phyloP scores from a whole-genome alignment of 805 yeast genomes.

The Wickerhamiella slavikovae region DNA sequence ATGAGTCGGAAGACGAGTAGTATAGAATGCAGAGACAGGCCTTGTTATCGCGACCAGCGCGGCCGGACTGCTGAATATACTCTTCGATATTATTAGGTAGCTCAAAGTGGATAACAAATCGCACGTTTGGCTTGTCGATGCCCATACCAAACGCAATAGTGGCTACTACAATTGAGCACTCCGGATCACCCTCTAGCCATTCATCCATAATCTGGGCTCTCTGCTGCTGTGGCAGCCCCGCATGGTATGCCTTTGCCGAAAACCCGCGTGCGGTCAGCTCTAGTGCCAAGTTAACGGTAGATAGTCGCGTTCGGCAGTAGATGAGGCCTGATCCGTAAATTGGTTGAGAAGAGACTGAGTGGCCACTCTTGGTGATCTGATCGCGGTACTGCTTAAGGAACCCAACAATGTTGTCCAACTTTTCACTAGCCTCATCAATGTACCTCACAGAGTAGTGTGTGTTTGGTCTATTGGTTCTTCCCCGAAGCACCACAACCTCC shows the following conservation, averaged over 20 bases:
- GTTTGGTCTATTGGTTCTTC: constrained; percentile 76
- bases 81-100: constrained; percentile 85
- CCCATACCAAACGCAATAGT: constrained; percentile 99
- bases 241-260: constrained; percentile 63
- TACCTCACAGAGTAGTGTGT: constrained; percentile 56
- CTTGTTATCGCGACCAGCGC: constrained; percentile 92
- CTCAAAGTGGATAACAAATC: constrained; percentile 77
- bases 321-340: constrained; percentile 43
- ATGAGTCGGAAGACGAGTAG: constrained; percentile 43
- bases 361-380: constrained; percentile 4
- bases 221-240: constrained; percentile 60
- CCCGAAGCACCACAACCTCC: constrained; percentile 38
- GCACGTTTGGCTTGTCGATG: constrained; percentile 85
- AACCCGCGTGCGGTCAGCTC: constrained; percentile 40
- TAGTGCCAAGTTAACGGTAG: constrained; percentile 65
- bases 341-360: background rate
- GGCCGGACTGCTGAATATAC: constrained; percentile 91
- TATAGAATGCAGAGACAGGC: constrained; percentile 69
- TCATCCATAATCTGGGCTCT: constrained; percentile 35
- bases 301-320: constrained; percentile 75
- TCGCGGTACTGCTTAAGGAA: constrained; percentile 10
- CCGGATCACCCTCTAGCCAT: constrained; percentile 50
- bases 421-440: constrained; percentile 23
- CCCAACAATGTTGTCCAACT: constrained; percentile 9
- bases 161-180: constrained; percentile 67